Conservation (phyloP, 1,284 basidiomycete species). For the Earliella scabrosa region DNA sequence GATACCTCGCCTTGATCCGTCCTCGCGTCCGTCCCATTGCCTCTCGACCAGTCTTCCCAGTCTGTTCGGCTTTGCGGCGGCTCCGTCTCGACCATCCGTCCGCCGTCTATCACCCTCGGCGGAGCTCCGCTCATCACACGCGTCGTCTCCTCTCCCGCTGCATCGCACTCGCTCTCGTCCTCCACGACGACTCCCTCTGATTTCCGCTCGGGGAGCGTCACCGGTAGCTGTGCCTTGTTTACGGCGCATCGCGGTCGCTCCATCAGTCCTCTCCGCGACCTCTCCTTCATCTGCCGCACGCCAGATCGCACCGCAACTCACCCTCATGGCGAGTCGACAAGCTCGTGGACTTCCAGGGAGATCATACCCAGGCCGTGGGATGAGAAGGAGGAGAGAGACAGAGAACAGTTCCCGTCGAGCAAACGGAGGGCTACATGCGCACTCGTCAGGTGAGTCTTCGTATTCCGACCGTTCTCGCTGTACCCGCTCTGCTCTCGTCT, state of each 20-base stretch:
- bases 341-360: slow-evolving; percentile 37
- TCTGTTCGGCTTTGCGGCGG: slow-evolving; percentile 16
- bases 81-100: slow-evolving; percentile 29
- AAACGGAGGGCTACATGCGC: slow-evolving; percentile 50
- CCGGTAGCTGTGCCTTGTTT: slow-evolving; percentile 16
- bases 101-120: slow-evolving; percentile 9
- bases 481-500: neutral
- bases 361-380: slow-evolving; percentile 37
- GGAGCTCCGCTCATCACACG: slow-evolving; percentile 23
- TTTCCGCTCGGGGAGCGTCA: slow-evolving; percentile 9
- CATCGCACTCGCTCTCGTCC: slow-evolving; percentile 17
- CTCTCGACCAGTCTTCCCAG: neutral
- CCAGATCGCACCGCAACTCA: slow-evolving; percentile 22
- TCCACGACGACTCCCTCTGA: slow-evolving; percentile 15
- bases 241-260: slow-evolving; percentile 23
- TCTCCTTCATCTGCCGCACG: slow-evolving; percentile 23
- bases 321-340: slow-evolving; percentile 24
- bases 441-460: slow-evolving; percentile 49
- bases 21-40: neutral
- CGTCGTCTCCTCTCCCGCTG: slow-evolving; percentile 30
- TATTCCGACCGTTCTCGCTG: neutral
- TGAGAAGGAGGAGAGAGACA: slow-evolving; percentile 32
- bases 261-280: slow-evolving; percentile 26
- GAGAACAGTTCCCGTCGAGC: slow-evolving; percentile 49
- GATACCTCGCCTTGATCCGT: neutral